Percentiles rank a stretch among this genome's conserved stretches.
Evolutionary conservation across 306 rosid species (phyloP).

Genomic region (Ormosia semicastrata): DNA sequence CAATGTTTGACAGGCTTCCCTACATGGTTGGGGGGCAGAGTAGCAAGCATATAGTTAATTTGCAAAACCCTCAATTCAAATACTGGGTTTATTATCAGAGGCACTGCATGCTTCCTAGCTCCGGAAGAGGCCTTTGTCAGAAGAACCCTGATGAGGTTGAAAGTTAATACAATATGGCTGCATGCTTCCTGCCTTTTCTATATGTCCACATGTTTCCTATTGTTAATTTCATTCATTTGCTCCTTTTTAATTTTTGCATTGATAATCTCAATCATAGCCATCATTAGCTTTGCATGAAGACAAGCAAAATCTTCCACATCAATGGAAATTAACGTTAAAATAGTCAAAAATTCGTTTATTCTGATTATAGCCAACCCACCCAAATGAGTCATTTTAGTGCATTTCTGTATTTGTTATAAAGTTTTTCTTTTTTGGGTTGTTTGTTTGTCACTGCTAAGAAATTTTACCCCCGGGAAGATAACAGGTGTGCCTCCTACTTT

Average conservation of each 20-base stretch:
- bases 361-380: neutral
- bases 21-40: conserved; percentile 53
- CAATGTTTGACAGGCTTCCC: conserved; percentile 73
- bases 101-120: conserved; percentile 48
- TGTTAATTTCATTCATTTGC: conserved; percentile 10
- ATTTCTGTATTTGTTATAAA: neutral
- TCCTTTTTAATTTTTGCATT: neutral
- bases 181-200: conserved; percentile 19
- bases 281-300: conserved; percentile 12
- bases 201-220: neutral
- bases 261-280: neutral
- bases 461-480: neutral
- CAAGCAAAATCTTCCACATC: neutral
- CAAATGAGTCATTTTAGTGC: neutral
- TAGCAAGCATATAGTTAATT: conserved; percentile 35
- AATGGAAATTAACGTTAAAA: neutral
- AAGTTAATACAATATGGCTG: conserved; percentile 24
- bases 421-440: neutral
- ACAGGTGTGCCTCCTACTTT: neutral
- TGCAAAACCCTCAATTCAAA: conserved; percentile 31
- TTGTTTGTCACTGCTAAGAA: neutral
- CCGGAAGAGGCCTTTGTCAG: conserved; percentile 35
- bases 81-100: conserved; percentile 28
- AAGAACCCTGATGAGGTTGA: conserved; percentile 47
- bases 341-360: neutral